phyloP scores from a whole-genome alignment of 148 eudicot genomes.

The Beta vulgaris region DNA sequence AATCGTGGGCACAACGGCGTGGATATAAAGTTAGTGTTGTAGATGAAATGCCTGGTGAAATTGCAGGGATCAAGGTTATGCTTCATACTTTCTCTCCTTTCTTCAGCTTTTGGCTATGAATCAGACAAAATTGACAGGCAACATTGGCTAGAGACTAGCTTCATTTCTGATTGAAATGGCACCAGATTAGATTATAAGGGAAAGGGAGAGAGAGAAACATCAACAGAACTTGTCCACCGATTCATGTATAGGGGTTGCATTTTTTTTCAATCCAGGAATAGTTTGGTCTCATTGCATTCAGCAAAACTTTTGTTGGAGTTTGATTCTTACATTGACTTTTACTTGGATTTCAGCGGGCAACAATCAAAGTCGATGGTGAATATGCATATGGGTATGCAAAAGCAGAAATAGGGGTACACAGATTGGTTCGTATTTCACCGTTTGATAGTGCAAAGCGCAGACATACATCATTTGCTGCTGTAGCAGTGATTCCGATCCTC shows the following conservation, averaged over 20 bases:
- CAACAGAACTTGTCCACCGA: background rate
- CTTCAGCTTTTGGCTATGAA: background rate
- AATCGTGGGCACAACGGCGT: slow-evolving; percentile 79
- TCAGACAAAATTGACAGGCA: background rate
- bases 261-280: background rate
- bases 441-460: slow-evolving; percentile 90
- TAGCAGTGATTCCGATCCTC: slow-evolving; percentile 93
- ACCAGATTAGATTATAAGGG: background rate
- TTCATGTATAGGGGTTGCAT: background rate
- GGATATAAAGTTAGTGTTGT: slow-evolving; percentile 76
- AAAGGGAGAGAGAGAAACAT: background rate
- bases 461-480: slow-evolving; percentile 97
- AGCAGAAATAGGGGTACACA: slow-evolving; percentile 93
- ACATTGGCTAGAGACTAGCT: background rate
- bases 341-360: slow-evolving; percentile 60
- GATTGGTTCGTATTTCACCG: slow-evolving; percentile 88
- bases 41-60: slow-evolving; percentile 96
- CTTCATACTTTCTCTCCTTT: slow-evolving; percentile 11
- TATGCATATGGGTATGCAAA: slow-evolving; percentile 96
- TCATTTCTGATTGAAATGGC: background rate
- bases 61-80: slow-evolving; percentile 94
- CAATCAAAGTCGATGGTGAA: slow-evolving; percentile 91
- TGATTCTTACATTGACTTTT: slow-evolving; percentile 12
- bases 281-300: background rate
- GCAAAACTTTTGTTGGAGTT: background rate